These are phyloP conservation scores for Carpinus fangiana DNA, from an alignment of 306 rosid genomes.

Conservation along the genomic window DNA sequence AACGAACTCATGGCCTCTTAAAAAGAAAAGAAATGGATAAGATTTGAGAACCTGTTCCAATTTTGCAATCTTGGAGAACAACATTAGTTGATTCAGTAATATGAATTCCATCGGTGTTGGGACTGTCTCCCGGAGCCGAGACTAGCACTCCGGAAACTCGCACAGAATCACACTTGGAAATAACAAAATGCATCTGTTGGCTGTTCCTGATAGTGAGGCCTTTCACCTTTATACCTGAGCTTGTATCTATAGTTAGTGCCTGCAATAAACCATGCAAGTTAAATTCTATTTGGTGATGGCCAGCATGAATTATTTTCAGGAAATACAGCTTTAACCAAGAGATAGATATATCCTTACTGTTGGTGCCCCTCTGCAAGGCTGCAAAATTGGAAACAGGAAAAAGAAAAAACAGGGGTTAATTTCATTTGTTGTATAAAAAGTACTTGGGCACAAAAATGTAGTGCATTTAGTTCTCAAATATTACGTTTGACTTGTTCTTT, in stretches of 20 bases:
- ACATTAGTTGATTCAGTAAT: conserved; percentile 87
- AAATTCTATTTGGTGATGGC: conserved; percentile 20
- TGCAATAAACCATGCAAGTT: conserved; percentile 42
- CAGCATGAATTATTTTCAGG: conserved; percentile 15
- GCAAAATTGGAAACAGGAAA: conserved; percentile 27
- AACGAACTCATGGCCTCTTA: neutral
- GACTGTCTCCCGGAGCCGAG: conserved; percentile 85
- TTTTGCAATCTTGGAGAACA: conserved; percentile 70
- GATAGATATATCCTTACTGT: conserved; percentile 58
- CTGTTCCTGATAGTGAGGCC: conserved; percentile 83
- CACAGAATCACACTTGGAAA: conserved; percentile 67
- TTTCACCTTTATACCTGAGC: conserved; percentile 66
- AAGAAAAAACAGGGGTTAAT: conserved; percentile 12
- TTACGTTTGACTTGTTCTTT: conserved; percentile 85
- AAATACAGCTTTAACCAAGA: conserved; percentile 9
- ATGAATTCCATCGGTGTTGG: conserved; percentile 96
- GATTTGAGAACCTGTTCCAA: conserved; percentile 78
- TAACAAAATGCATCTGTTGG: conserved; percentile 89
- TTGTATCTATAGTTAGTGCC: conserved; percentile 88
- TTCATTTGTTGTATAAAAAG: conserved; percentile 4
- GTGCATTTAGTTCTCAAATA: conserved; percentile 8
- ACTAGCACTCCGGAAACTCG: conserved; percentile 62
- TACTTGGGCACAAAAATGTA: conserved; percentile 2
- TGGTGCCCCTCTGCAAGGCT: conserved; percentile 97
- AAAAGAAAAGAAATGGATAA: neutral